Conservation (phyloP, 2,329 filamentous ascomycete species). For the Fusarium torreyae region DNA sequence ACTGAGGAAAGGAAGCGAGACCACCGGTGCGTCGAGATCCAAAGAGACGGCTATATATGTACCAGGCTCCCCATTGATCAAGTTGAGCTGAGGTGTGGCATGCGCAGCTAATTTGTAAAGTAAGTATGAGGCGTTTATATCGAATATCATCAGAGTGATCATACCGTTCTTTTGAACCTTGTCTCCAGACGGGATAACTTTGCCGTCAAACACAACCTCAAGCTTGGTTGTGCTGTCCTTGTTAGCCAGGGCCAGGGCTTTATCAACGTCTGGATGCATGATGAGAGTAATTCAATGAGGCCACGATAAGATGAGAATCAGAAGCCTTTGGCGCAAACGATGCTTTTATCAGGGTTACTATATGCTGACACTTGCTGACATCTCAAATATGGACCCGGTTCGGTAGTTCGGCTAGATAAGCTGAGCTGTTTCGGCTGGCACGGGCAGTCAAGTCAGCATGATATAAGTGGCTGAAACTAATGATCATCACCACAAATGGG, state of each 20-base stretch:
- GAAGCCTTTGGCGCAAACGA: neutral
- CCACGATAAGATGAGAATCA: neutral
- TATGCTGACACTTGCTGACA: neutral
- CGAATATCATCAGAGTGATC: neutral
- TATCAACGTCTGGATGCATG: neutral
- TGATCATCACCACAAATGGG: neutral
- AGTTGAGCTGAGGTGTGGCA: conserved; percentile 13
- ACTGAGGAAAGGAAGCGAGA: conserved; percentile 57
- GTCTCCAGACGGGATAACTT: neutral
- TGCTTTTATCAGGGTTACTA: no score
- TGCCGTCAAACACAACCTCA: neutral
- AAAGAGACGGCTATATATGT: conserved; percentile 59
- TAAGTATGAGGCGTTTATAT: neutral
- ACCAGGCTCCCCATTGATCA: conserved; percentile 20
- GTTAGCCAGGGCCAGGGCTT: neutral
- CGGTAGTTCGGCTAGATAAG: neutral
- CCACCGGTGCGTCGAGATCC: conserved; percentile 65
- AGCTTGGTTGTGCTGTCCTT: neutral
- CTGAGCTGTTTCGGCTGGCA: no score
- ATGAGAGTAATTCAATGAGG: neutral
- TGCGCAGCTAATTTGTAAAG: conserved; percentile 11
- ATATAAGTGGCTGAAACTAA: neutral
- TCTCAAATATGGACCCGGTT: neutral
- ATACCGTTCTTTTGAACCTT: neutral
- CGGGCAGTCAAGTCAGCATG: neutral